Evolutionary conservation across 768 basidiomycete genomes (phyloP).

Genomic region (Trametes gibbosa): DNA sequence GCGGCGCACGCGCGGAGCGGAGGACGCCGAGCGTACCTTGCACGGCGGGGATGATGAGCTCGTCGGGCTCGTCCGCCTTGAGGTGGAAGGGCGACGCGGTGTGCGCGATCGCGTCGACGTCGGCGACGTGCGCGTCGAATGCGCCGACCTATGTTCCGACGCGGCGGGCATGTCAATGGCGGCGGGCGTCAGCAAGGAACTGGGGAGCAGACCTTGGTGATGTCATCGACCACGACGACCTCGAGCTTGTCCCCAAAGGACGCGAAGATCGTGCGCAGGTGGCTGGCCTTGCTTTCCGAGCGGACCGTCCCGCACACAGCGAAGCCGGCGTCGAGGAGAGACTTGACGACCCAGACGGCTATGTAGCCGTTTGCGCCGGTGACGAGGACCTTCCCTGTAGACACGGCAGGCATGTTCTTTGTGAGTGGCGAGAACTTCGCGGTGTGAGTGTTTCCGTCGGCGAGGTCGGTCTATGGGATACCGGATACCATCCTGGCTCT

Average conservation of each 20-base stretch:
- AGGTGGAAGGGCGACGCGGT: constrained; percentile 61
- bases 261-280: constrained; percentile 52
- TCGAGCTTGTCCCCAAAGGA: constrained; percentile 56
- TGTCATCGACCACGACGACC: constrained; percentile 70
- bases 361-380: constrained; percentile 60
- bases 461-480: no score
- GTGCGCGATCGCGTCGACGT: constrained; percentile 68
- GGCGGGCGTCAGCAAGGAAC: background rate
- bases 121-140: constrained; percentile 77
- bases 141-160: constrained; percentile 49
- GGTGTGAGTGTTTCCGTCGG: background rate
- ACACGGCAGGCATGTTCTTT: constrained; percentile 34
- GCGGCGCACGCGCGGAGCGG: constrained; percentile 57
- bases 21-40: constrained; percentile 66
- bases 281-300: constrained; percentile 51
- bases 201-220: constrained; percentile 41
- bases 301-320: constrained; percentile 66
- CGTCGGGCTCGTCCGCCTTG: constrained; percentile 43
- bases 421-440: background rate
- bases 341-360: constrained; percentile 54
- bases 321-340: constrained; percentile 64
- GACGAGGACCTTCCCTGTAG: constrained; percentile 45
- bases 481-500: no score
- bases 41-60: constrained; percentile 68
- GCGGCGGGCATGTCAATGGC: no score